Base-by-base conservation (phyloP, 164 flowering plant genomes). In the Warburgia ugandensis region DNA sequence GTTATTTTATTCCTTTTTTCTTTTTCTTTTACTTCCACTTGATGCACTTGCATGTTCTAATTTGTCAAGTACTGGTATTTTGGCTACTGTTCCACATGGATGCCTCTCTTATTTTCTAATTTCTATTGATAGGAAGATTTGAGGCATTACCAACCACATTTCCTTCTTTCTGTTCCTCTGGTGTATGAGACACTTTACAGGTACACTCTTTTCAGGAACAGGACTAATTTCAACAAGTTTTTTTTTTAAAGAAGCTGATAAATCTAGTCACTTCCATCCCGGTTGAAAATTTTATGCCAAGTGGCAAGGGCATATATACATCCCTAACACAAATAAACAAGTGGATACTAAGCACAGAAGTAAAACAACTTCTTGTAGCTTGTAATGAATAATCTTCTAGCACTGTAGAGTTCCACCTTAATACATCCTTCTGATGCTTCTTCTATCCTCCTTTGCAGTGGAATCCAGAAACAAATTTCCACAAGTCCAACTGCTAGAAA, bases 121-220 rank as follows among this genome's bases (percentile, higher is more conserved):
- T 48, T 56, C 21, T 38, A 7, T 57, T 63, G 63, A 36, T 68
- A 91, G 98, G 98, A 81, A 54, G 96, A 91, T 72, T 69, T 91
- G 73, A 67, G 32, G 26, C 72, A 47, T 8, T 83, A 84, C 69
- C 90, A 83, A 58, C 98, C 98, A 12, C 79, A 87, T 22, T 87
- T 83, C 71, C 36, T 85, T 29, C 76, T 87, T 48, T 78, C 96
- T 45, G 98, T 87, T 71, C 98, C 98, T 39, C 66, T 91, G 50
- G 80, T 91, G 17, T 87, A 71, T 55, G 94, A 91, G 69, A 91
- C 98, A 31, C 83, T 91, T 16, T 84, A 85, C 86, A 84, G 87
- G 98, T 91, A 71, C 37, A 17, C 35, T 33, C 40, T 48, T 48
- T 48, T 45, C 23, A 12, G 26, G 5, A 1, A 10, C 13, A 27